phyloP scores from a whole-genome alignment of 202 grass and related monocot genomes.

The Setaria italica region DNA sequence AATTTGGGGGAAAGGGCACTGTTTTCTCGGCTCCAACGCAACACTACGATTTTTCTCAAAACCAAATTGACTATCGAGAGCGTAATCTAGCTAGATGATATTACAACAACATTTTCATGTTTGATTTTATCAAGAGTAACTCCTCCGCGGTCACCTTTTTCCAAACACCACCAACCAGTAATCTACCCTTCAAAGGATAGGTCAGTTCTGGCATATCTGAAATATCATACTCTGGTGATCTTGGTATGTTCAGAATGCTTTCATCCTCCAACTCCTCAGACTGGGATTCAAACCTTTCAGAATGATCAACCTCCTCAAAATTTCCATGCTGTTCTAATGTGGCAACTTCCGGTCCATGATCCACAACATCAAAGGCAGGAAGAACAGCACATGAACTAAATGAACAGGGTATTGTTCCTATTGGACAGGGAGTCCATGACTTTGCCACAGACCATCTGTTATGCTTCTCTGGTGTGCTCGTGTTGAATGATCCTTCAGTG shows the following conservation, averaged over 20 bases:
- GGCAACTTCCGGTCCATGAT: slow-evolving; percentile 28
- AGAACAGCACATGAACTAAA: slow-evolving; percentile 89
- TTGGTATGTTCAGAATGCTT: slow-evolving; percentile 49
- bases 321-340: slow-evolving; percentile 37
- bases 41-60: neutral
- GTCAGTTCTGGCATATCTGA: slow-evolving; percentile 35
- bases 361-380: slow-evolving; percentile 52
- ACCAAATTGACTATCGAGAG: neutral
- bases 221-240: slow-evolving; percentile 36
- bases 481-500: slow-evolving; percentile 19
- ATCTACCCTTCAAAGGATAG: slow-evolving; percentile 55
- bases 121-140: slow-evolving; percentile 52
- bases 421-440: slow-evolving; percentile 80
- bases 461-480: slow-evolving; percentile 36
- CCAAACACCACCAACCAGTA: slow-evolving; percentile 73
- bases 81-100: neutral
- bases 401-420: slow-evolving; percentile 85
- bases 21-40: neutral
- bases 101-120: slow-evolving; percentile 51
- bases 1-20: neutral
- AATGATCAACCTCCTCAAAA: slow-evolving; percentile 30
- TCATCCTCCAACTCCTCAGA: slow-evolving; percentile 39
- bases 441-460: slow-evolving; percentile 65
- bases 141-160: slow-evolving; percentile 64
- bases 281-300: slow-evolving; percentile 35